Evolutionary conservation across 2,329 filamentous ascomycete genomes (phyloP), one percentile per base, ranked within the genome.

Genomic region (Exophiala oligosperma): DNA sequence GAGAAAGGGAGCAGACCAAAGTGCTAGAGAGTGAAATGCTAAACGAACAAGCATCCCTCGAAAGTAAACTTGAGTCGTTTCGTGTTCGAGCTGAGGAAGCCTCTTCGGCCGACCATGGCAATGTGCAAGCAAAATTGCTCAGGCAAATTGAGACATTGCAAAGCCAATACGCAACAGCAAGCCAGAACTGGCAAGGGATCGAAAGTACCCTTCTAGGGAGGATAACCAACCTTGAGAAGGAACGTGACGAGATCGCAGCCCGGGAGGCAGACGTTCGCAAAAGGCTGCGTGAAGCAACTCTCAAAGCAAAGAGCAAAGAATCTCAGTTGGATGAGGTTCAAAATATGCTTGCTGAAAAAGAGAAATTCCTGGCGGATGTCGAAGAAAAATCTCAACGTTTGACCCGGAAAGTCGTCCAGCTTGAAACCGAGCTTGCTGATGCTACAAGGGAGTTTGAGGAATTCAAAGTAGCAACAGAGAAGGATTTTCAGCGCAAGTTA

Each of bases 111-210:
- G 85, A 85, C 12, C 86, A 86, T 4, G 90, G 92, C 12, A 91
- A 96, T 69, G 85, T 89, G 0, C 92, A 96, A 68, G 90, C 90
- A 44, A 97, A 97, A 72, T 80, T 97, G 41, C 79, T 97, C 44
- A 86, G 94, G 41, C 95, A 99, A 74, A 89, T 99, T 54, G 94
- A 99, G 76, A 97, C 91, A 0, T 77, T 99, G 38, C 94, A 99
- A 73, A 94, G 90, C 5, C 95, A 99, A 72, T 96, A 99, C 74
- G 87, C 92, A 0, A 87, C 95, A 54, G 94, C 94, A 1, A 94
- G 91, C 66, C 91, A 96, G 69, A 99, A 99, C 68, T 99, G 95
- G 94, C 92, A 97, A 70, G 91, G 92, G 0, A 95, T 99, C 61
- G 93, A 99, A 73, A 85, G 89, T 8, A 95, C 90, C 2, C 76